A percentile compares a stretch with the other conserved stretches of the same genome.
phyloP scores from a whole-genome alignment of 1,284 basidiomycete species.

The Apiotrichum brassicae region DNA sequence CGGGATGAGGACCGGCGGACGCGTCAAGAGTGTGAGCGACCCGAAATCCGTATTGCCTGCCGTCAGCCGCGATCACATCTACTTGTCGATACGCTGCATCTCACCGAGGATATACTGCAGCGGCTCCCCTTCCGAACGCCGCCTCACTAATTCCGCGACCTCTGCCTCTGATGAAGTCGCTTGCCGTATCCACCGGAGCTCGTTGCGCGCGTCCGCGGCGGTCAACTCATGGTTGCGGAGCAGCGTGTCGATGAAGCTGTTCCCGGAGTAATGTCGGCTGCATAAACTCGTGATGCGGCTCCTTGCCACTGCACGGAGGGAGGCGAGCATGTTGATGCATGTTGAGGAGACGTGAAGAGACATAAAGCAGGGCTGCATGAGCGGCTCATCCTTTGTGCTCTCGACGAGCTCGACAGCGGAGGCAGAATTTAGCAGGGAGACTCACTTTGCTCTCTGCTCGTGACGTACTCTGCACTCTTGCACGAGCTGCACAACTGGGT shows the following conservation, averaged over 20 bases:
- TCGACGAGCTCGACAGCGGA: too few species aligned
- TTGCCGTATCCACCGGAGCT: conserved; percentile 39
- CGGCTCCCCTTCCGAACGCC: conserved; percentile 61
- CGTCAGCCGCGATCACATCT: too few species aligned
- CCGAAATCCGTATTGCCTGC: conserved; percentile 83
- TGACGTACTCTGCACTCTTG: too few species aligned
- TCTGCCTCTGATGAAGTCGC: conserved; percentile 3
- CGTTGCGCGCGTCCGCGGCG: conserved; percentile 29
- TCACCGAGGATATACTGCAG: conserved; percentile 85
- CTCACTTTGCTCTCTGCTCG: too few species aligned
- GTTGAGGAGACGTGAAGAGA: too few species aligned
- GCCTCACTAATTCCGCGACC: conserved; percentile 27
- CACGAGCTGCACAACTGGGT: too few species aligned
- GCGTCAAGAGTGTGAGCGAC: conserved; percentile 61
- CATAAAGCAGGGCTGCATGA: too few species aligned
- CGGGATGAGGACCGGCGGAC: conserved; percentile 78
- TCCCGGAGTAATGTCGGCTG: neutral
- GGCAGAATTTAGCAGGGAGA: too few species aligned
- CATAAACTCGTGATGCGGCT: neutral
- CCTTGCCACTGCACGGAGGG: too few species aligned
- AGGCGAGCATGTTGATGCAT: too few species aligned
- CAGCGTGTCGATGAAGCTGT: conserved; percentile 8
- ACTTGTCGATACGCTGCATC: neutral
- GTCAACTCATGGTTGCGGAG: conserved; percentile 34
- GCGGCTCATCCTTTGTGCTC: too few species aligned